Base-by-base conservation (phyloP, 352 stramenopile genomes). In the Phytophthora tubulina region DNA sequence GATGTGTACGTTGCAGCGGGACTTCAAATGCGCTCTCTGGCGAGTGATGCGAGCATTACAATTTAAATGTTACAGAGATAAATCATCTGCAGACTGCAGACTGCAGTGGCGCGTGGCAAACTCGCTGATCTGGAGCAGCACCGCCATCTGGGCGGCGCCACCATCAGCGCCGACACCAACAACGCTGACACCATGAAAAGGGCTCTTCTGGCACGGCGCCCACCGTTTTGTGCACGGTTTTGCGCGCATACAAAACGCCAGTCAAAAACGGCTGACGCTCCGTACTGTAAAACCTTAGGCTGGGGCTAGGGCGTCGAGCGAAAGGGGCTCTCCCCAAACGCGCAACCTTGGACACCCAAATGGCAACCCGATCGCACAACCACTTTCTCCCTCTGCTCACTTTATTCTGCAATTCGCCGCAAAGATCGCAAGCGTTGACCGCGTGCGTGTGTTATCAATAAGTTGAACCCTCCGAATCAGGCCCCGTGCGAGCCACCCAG, bases 321-420 rank as follows among this genome's bases (percentile, higher is more conserved):
- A 70, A 33, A 70, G 64, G 61, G 66, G 63, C 46, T 11, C 32
- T 11, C 60, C 61, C 66, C 27, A 6, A 62, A 13, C 7, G 11
- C 35, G 71, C 66, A 75, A 78, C 59, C 6, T 27, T 27, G 7
- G 3, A 11, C 51, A 15, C 52, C 30, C 32, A 67, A 65, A 5
- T 7, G 9, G 42, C 64, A 77, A 77, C 60, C 48, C 62, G 46
- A 70, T 65, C 6, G 45, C 63, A 70, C 58, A 77, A 76, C 71
- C 56, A 63, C 70, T 67, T 69, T 73, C 59, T 70, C 63, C 46
- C 58, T 57, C 45, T 64, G 39, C 30, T 58, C 31, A 14, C 27
- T 67, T 69, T 83, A 84, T 81, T 84, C 73, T 75, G 73, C 76
- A 81, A 81, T 81, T 84, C 61, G 69, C 76, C 73, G 35, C 70